phyloP scores from a whole-genome alignment of 306 rosid genomes.

The Sophora flavescens region DNA sequence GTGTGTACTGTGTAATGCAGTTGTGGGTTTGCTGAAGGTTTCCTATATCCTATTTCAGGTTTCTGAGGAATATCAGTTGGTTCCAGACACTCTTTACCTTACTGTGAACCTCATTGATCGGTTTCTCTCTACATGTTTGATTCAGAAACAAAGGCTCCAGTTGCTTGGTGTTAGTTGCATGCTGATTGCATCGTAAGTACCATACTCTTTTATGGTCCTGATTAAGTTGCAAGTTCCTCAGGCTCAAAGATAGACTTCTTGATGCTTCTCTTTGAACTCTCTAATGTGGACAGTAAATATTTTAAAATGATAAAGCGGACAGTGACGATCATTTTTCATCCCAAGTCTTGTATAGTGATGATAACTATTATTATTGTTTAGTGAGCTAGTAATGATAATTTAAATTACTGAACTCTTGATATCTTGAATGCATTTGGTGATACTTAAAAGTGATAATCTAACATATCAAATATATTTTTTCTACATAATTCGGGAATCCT shows the following conservation, averaged over 20 bases:
- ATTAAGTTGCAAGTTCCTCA: conserved; percentile 5
- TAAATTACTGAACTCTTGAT: conserved; percentile 13
- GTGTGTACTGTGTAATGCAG: too few relatives aligned
- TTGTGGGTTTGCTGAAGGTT: conserved; percentile 33
- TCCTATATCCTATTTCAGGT: conserved; percentile 66
- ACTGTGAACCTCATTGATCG: conserved; percentile 90
- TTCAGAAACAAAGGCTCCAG: conserved; percentile 79
- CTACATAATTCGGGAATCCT: conserved; percentile 29
- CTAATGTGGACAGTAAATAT: conserved; percentile 19
- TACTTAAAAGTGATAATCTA: conserved; percentile 16
- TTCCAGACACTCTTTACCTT: conserved; percentile 93
- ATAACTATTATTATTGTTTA: not conserved
- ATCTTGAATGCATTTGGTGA: conserved; percentile 33
- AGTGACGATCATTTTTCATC: conserved; percentile 15
- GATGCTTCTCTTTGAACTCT: conserved; percentile 11
- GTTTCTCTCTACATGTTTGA: conserved; percentile 68
- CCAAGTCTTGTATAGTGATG: not conserved
- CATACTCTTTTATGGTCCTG: conserved; percentile 30
- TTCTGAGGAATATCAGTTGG: conserved; percentile 85
- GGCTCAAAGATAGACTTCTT: conserved; percentile 20
- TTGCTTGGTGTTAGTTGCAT: conserved; percentile 88
- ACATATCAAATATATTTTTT: conserved; percentile 24
- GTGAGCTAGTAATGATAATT: not conserved
- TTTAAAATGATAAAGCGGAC: conserved; percentile 25
- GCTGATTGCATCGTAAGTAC: conserved; percentile 94